Evolutionary conservation across 202 grass and related monocot genomes (phyloP), one percentile per base, ranked within the genome.

Genomic region (Saccharum hybrid): DNA sequence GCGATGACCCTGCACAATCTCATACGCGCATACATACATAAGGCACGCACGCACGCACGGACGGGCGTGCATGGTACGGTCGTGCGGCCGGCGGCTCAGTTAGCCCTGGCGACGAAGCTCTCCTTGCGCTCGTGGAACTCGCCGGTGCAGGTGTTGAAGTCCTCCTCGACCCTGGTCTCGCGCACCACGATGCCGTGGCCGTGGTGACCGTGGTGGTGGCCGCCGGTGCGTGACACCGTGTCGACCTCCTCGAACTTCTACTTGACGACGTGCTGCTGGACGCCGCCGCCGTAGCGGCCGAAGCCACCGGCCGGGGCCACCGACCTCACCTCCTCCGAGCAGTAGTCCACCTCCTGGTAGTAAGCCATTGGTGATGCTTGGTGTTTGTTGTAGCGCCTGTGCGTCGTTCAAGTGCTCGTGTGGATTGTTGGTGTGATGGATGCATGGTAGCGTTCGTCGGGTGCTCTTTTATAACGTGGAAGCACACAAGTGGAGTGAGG

Each of bases 51-150:
- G 49, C 3, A 16, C 33, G 68, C 2, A 31, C 23, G 14, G 2
- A 37, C 5, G 37, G 37, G 7, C 16, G 63, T 18, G 48, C 12
- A 4, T 2, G 46, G 30, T n/a, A 52, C 8, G 15, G 10, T 1
- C 23, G 11, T 28, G 61, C 60, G 22, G 36, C 8, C 7, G 31
- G 13, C 7, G 0, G 18, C n/a, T 86, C 60, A 88, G 63, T 83
- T 70, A 39, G 74, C 42, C 80, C 54, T 83, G 74, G 54, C 36
- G 39, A 76, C 4, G 63, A 75, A 10, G 80, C 16, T 87, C 62
- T 86, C 68, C 88, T 87, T 86, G 75, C 88, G 88, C 84, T 90
- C 80, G 75, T 80, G 88, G 84, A 80, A 80, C 88, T 90, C 84
- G 52, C 88, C 84, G 75, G 88, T 86, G 80, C 84, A 23, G 52